phyloP scores from a whole-genome alignment of 805 yeast species.

The Metschnikowia chrysomelidarum region DNA sequence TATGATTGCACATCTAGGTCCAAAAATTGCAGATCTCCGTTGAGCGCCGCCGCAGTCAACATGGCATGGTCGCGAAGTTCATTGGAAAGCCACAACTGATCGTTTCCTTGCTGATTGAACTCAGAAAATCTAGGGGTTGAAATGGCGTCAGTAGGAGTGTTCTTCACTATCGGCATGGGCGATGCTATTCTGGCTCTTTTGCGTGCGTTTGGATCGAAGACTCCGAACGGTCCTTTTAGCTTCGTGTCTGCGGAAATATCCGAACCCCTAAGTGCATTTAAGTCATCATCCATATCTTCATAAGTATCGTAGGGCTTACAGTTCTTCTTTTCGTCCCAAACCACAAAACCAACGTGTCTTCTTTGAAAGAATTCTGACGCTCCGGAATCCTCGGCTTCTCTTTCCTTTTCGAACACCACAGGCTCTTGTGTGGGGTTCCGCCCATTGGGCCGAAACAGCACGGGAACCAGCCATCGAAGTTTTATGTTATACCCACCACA shows the following conservation, averaged over 20 bases:
- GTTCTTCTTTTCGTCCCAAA: constrained; percentile 55
- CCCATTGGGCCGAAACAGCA: constrained; percentile 27
- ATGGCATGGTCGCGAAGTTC: constrained; percentile 72
- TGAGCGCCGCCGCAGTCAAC: constrained; percentile 68
- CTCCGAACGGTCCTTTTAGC: constrained; percentile 79
- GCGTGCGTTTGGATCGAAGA: constrained; percentile 38
- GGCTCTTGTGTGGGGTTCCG: constrained; percentile 30
- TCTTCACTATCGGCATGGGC: neutral
- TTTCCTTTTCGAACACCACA: constrained; percentile 29
- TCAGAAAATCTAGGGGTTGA: constrained; percentile 6
- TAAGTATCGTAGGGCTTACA: constrained; percentile 58
- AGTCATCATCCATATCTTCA: constrained; percentile 77
- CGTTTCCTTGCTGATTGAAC: constrained; percentile 26
- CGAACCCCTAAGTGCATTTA: constrained; percentile 39
- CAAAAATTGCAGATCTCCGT: constrained; percentile 56
- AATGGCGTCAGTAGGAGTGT: constrained; percentile 2
- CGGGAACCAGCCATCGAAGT: constrained; percentile 70
- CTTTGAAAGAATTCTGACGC: constrained; percentile 56
- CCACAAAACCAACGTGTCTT: constrained; percentile 70
- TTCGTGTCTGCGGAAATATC: constrained; percentile 41
- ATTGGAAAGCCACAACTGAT: constrained; percentile 67
- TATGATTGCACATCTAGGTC: constrained; percentile 42
- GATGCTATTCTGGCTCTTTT: neutral
- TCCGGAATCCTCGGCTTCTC: constrained; percentile 13
- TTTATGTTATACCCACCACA: constrained; percentile 87